Percentiles rank a stretch among this genome's conserved stretches.
Conservation (phyloP, 164 flowering plant species). For the Umbilicus rupestris region DNA sequence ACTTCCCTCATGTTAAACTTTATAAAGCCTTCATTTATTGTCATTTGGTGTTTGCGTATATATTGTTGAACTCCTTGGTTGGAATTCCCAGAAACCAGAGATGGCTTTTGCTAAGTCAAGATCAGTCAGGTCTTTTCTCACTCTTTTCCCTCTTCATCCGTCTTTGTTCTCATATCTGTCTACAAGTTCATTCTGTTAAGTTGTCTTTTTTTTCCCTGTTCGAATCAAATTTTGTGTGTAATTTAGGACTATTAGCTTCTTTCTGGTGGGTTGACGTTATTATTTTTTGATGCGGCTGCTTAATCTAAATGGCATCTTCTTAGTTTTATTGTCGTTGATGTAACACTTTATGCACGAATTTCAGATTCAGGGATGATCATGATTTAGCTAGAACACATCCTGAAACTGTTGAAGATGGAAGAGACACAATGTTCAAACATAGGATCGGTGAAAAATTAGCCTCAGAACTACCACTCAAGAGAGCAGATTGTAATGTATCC, state of each 20-base stretch:
- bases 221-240: not conserved
- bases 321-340: not conserved
- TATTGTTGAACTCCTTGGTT: not conserved
- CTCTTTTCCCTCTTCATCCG: not conserved
- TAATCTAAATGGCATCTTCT: too few species aligned
- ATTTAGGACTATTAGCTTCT: too few species aligned
- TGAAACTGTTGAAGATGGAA: constrained; percentile 21
- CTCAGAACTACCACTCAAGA: constrained; percentile 15
- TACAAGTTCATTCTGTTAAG: too few species aligned
- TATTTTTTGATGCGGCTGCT: not conserved
- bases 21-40: not conserved
- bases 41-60: not conserved
- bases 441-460: constrained; percentile 37
- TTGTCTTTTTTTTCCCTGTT: too few species aligned
- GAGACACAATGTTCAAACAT: constrained; percentile 26
- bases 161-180: too few species aligned
- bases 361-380: constrained; percentile 5
- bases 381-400: constrained; percentile 11
- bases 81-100: not conserved
- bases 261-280: too few species aligned
- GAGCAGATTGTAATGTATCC: constrained; percentile 4
- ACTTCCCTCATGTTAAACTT: not conserved
- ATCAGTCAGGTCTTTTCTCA: constrained; percentile 18
- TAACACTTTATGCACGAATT: not conserved
- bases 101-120: constrained; percentile 39